phyloP scores from a whole-genome alignment of 495 filamentous ascomycete species.

The Copromyces sp. region DNA sequence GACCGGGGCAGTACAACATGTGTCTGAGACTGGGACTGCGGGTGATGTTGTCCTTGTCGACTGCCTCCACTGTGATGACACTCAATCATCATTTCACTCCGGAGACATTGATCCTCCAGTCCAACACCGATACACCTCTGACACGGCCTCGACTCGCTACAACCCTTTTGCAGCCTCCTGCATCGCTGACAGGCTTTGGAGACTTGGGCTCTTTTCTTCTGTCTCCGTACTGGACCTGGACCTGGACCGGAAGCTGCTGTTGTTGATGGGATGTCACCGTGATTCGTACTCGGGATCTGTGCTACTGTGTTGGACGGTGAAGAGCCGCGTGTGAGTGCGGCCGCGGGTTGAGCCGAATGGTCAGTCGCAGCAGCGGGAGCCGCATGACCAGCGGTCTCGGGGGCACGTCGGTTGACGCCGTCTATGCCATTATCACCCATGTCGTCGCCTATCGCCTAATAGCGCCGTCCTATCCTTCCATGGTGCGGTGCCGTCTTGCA shows the following conservation, averaged over 20 bases:
- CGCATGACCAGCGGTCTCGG: neutral
- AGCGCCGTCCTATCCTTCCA: neutral
- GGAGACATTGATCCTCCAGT: constrained; percentile 15
- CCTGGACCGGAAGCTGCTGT: neutral
- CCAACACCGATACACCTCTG: constrained; percentile 17
- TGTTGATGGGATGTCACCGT: neutral
- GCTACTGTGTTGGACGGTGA: neutral
- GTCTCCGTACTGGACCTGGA: neutral
- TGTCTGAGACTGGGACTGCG: neutral
- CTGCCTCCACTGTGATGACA: neutral
- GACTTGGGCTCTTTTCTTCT: constrained; percentile 13
- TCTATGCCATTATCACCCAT: neutral
- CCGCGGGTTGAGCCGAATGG: neutral
- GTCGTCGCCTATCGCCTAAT: neutral
- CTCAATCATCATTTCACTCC: neutral
- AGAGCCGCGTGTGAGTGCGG: neutral
- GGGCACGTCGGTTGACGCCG: neutral
- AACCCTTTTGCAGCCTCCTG: constrained; percentile 20
- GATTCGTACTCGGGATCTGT: neutral
- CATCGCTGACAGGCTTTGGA: constrained; percentile 23
- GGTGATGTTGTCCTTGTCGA: neutral
- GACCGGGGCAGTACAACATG: neutral
- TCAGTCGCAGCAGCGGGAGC: neutral
- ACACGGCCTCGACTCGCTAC: constrained; percentile 23
- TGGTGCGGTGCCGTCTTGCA: neutral